A percentile compares a stretch with the other conserved stretches of the same genome.
Evolutionary conservation across 192 early-diverging fungal species (phyloP).

Genomic region (Coemansia erecta): DNA sequence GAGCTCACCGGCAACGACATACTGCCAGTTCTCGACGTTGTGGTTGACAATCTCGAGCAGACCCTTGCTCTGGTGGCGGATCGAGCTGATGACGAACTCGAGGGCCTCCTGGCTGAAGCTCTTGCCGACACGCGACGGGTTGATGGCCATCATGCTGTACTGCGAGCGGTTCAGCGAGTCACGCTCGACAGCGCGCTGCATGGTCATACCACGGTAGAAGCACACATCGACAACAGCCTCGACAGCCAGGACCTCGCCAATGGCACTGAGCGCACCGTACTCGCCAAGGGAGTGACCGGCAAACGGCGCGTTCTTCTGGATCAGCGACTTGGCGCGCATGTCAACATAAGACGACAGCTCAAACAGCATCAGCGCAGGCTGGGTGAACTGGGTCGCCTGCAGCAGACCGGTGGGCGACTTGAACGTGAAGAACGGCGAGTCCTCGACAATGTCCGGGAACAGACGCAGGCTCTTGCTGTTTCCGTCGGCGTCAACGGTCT

Average conservation of each 20-base stretch:
- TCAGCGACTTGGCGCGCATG: slow-evolving; percentile 83
- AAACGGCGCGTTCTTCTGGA: slow-evolving; percentile 81
- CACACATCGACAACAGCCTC: slow-evolving; percentile 86
- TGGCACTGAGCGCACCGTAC: slow-evolving; percentile 86
- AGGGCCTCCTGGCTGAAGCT: slow-evolving; percentile 86
- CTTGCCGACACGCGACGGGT: slow-evolving; percentile 81
- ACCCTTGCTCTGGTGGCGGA: slow-evolving; percentile 73
- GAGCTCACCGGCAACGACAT: slow-evolving; percentile 88
- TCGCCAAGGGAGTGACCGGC: slow-evolving; percentile 96
- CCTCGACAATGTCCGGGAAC: slow-evolving; percentile 86
- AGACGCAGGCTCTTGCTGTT: slow-evolving; percentile 73
- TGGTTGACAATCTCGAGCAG: slow-evolving; percentile 94
- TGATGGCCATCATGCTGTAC: slow-evolving; percentile 96
- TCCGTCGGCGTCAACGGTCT: slow-evolving; percentile 74
- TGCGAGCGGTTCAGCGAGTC: slow-evolving; percentile 83
- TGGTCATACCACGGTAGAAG: slow-evolving; percentile 97
- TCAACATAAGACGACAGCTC: slow-evolving; percentile 90
- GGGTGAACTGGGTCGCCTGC: slow-evolving; percentile 93
- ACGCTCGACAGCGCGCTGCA: slow-evolving; percentile 91
- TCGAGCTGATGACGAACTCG: slow-evolving; percentile 64
- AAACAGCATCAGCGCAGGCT: slow-evolving; percentile 87
- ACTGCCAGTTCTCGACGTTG: slow-evolving; percentile 97
- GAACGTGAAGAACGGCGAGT: slow-evolving; percentile 83
- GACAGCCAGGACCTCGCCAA: slow-evolving; percentile 83
- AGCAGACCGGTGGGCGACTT: slow-evolving; percentile 82